Evolutionary conservation across 495 filamentous ascomycete genomes (phyloP), one percentile per base, ranked within the genome.

Genomic region (Clohesyomyces aquaticus): DNA sequence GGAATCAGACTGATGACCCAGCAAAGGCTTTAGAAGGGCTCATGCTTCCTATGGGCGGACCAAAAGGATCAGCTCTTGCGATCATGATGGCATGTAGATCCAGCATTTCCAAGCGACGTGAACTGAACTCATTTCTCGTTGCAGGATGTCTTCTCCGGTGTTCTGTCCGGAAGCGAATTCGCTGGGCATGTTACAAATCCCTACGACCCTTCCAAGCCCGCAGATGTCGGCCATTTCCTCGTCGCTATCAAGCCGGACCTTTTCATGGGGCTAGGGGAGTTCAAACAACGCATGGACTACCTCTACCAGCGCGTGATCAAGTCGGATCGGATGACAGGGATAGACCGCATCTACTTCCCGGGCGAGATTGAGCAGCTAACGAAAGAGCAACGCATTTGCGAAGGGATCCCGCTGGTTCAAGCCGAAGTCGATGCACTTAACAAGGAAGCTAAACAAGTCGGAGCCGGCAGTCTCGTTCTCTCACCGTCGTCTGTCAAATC

Each of bases 31-130:
- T 91, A 25, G 77, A 84, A 52, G 89, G 88, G 0, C 85, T 88
- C 0, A 92, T 92, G 89, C 74, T 90, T 52, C 88, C 89, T 0
- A 91, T 92, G 86, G 88, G 87, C 0, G 89, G 89, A 0, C 87
- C 88, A 0, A 92, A 92, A 73, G 88, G 89, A 3, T 85, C 82
- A 18, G 89, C 83, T 3, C 65, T 92, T 45, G 77, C 86, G 0
- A 81, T 92, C 38, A 91, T 92, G 88, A 91, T 91, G 89, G 32
- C 32, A 38, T 14, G 32, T 38, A 38, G 14, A 6, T 38, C 32
- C 32, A n/a, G n/a, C n/a, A n/a, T 38, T 6, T 38, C 32, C 6
- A 38, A 14, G 6, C 14, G 6, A 38, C 32, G 14, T 38, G 14
- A 6, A 38, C 32, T 38, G 32, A 38, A 38, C 32, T 14, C 32